phyloP scores from a whole-genome alignment of 331 rosid genomes.

The Malus hybrid region DNA sequence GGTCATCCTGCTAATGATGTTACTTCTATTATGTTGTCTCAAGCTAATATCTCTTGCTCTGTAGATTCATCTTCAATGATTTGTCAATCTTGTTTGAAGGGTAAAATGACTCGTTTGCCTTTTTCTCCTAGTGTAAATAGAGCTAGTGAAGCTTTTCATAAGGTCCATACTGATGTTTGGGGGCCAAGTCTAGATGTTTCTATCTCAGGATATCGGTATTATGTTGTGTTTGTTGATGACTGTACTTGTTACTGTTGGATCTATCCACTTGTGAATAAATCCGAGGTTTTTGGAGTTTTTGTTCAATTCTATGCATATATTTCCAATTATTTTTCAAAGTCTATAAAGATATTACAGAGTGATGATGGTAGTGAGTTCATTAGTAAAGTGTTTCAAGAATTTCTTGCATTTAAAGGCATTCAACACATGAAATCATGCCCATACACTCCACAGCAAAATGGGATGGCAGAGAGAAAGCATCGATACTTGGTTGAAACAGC shows the following conservation, averaged over 20 bases:
- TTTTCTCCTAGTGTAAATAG: not conserved
- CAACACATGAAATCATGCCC: not conserved
- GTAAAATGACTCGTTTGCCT: not conserved
- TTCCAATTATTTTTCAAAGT: not conserved
- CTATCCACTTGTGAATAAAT: not conserved
- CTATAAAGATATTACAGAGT: not conserved
- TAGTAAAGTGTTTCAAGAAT: not conserved
- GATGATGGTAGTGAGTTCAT: not conserved
- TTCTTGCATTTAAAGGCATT: not conserved
- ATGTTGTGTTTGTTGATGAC: not conserved
- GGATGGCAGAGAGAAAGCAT: not conserved
- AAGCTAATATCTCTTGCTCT: not conserved
- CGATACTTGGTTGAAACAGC: not conserved
- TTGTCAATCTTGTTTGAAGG: not conserved
- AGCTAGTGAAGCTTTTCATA: not conserved
- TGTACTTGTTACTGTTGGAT: not conserved
- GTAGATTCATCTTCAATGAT: not conserved
- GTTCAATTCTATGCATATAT: not conserved
- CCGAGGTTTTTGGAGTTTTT: not conserved
- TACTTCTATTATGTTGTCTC: not conserved
- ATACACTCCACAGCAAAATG: not conserved
- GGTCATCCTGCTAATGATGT: not conserved
- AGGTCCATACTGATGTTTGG: not conserved
- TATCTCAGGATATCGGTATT: not conserved
- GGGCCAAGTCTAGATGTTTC: not conserved